Conservation (phyloP, 352 stramenopile species). For the Globisporangium echinulatum region DNA sequence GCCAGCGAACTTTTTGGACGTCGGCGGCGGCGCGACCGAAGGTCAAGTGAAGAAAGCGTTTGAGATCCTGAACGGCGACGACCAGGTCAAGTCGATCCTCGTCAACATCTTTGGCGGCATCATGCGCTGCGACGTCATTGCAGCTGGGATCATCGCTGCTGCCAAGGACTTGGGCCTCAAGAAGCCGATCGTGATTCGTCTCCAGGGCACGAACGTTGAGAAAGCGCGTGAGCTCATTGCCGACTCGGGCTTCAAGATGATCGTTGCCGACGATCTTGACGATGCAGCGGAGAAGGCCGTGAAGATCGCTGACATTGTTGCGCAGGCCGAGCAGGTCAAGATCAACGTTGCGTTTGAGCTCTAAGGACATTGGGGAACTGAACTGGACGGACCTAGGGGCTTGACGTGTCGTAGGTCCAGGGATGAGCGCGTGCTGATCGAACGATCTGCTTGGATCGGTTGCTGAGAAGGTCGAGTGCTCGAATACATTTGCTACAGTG, state of each 20-base stretch:
- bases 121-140: conserved; percentile 98
- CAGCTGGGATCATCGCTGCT: conserved; percentile 94
- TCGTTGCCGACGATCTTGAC: conserved; percentile 92
- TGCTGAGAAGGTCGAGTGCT: too few species aligned
- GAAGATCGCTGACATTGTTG: conserved; percentile 81
- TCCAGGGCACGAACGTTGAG: conserved; percentile 97
- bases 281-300: conserved; percentile 95
- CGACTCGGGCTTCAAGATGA: conserved; percentile 92
- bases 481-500: too few species aligned
- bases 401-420: too few species aligned
- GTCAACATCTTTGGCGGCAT: conserved; percentile 99
- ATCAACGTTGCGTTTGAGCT: conserved; percentile 69
- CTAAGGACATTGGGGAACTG: conserved; percentile 21
- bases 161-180: conserved; percentile 94
- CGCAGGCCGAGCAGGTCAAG: conserved; percentile 63
- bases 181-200: conserved; percentile 97
- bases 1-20: conserved; percentile 99
- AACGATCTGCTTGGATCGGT: too few species aligned
- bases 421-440: too few species aligned
- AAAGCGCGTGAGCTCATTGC: conserved; percentile 92
- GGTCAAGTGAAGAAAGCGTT: conserved; percentile 87
- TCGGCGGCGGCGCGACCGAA: conserved; percentile 93
- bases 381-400: too few species aligned
- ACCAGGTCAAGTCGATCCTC: conserved; percentile 96
- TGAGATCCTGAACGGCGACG: conserved; percentile 85